Evolutionary conservation across 805 yeast species (phyloP).

Genomic region (Sugiyamaella boreocaroliniensis): DNA sequence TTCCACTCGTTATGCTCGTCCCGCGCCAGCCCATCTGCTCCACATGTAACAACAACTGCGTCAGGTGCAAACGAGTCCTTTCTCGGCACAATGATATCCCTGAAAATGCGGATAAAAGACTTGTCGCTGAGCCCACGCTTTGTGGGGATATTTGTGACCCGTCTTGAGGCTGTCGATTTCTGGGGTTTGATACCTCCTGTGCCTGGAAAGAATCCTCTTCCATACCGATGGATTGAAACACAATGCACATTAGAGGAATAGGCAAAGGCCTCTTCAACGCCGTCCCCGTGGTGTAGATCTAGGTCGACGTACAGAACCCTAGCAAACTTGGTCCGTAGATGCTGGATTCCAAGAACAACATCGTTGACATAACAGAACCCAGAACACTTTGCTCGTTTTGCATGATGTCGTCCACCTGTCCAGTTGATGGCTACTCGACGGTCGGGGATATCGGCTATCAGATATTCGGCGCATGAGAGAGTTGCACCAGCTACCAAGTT

Average conservation of each 20-base stretch:
- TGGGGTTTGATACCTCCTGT: conserved; percentile 40
- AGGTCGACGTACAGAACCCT: conserved; percentile 58
- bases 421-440: conserved; percentile 50
- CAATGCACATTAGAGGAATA: conserved; percentile 51
- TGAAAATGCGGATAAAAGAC: conserved; percentile 34
- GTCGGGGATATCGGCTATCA: conserved; percentile 14
- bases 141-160: conserved; percentile 51
- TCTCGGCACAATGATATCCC: conserved; percentile 39
- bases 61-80: conserved; percentile 40
- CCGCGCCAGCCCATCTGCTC: conserved; percentile 66
- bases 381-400: conserved; percentile 45
- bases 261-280: conserved; percentile 61
- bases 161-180: conserved; percentile 33
- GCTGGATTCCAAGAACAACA: conserved; percentile 47
- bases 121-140: conserved; percentile 49
- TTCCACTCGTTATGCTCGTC: conserved; percentile 68
- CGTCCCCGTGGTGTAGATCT: conserved; percentile 79
- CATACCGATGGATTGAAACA: conserved; percentile 57
- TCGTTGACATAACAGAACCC: conserved; percentile 76
- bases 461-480: conserved; percentile 40
- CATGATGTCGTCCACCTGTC: conserved; percentile 79
- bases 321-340: conserved; percentile 40
- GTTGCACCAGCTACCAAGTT: conserved; percentile 51
- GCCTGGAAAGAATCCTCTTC: conserved; percentile 68
- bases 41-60: conserved; percentile 58